These are phyloP conservation scores for Suhomyces bokatorum DNA, from an alignment of 1,139 yeast genomes.

Conservation along the genomic window DNA sequence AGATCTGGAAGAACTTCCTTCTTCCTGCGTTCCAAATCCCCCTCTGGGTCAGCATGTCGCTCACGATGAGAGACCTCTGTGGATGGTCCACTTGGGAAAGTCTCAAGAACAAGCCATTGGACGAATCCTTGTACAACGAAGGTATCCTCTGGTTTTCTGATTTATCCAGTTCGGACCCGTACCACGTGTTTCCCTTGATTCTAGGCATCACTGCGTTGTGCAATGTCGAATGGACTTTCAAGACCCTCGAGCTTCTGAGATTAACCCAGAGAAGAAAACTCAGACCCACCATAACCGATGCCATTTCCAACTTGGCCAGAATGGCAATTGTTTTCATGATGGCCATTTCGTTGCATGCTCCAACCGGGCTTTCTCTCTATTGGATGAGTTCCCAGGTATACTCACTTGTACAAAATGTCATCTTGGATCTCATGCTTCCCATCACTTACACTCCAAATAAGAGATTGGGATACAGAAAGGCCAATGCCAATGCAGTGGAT, in stretches of 20 bases:
- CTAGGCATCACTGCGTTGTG: conserved; percentile 70
- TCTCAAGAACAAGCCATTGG: conserved; percentile 50
- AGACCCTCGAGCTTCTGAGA: conserved; percentile 54
- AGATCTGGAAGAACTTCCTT: conserved; percentile 74
- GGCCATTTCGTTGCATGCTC: conserved; percentile 85
- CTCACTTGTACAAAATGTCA: conserved; percentile 71
- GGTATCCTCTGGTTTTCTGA: conserved; percentile 63
- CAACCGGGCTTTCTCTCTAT: conserved; percentile 73
- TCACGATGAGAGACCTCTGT: conserved; percentile 72
- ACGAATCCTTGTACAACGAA: conserved; percentile 53
- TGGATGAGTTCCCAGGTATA: conserved; percentile 85
- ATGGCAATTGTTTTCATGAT: conserved; percentile 76
- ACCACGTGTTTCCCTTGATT: conserved; percentile 64
- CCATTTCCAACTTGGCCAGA: conserved; percentile 64
- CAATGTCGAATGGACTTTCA: conserved; percentile 75
- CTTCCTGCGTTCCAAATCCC: conserved; percentile 85
- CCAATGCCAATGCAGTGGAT: conserved; percentile 8
- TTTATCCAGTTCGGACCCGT: conserved; percentile 61
- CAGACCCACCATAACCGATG: conserved; percentile 63
- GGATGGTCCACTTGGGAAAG: conserved; percentile 66
- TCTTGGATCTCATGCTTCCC: conserved; percentile 71
- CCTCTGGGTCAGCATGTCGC: conserved; percentile 78
- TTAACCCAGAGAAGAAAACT: conserved; percentile 33
- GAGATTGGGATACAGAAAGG: conserved; percentile 22
- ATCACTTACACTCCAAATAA: conserved; percentile 50